Evolutionary conservation across 495 filamentous ascomycete genomes (phyloP).

Genomic region (Trichoderma erinaceum): DNA sequence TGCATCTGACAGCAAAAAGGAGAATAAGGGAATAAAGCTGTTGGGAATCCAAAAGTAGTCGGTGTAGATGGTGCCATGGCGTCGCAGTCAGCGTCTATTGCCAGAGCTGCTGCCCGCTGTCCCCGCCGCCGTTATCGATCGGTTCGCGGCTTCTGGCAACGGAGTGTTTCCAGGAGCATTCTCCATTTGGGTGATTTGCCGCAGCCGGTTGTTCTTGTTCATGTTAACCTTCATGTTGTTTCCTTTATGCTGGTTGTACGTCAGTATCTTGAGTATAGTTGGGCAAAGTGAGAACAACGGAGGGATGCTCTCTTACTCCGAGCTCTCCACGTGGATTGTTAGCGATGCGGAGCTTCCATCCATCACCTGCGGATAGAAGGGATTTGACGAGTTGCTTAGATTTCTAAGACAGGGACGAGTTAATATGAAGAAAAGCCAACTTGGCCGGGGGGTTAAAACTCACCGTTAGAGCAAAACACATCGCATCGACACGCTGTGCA

Average conservation of each 20-base stretch:
- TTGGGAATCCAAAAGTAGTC: not conserved
- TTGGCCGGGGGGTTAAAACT: not conserved
- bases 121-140: not conserved
- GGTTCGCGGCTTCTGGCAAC: not conserved
- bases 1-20: not conserved
- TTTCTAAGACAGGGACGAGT: not conserved
- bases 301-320: not conserved
- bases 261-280: not conserved
- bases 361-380: slow-evolving; percentile 4
- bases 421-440: not conserved
- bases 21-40: not conserved
- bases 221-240: slow-evolving; percentile 10
- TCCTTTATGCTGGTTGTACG: not conserved
- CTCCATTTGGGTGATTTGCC: not conserved
- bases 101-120: no score
- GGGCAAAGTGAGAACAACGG: not conserved
- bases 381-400: slow-evolving; percentile 13
- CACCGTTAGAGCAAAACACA: slow-evolving; percentile 1
- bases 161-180: not conserved
- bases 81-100: no score
- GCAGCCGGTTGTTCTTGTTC: slow-evolving; percentile 6
- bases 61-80: no score
- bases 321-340: slow-evolving; percentile 12
- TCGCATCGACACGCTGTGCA: slow-evolving; percentile 11
- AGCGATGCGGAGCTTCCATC: slow-evolving; percentile 14